Conservation (phyloP, 345 rosid genomes). For the Draba incana region DNA sequence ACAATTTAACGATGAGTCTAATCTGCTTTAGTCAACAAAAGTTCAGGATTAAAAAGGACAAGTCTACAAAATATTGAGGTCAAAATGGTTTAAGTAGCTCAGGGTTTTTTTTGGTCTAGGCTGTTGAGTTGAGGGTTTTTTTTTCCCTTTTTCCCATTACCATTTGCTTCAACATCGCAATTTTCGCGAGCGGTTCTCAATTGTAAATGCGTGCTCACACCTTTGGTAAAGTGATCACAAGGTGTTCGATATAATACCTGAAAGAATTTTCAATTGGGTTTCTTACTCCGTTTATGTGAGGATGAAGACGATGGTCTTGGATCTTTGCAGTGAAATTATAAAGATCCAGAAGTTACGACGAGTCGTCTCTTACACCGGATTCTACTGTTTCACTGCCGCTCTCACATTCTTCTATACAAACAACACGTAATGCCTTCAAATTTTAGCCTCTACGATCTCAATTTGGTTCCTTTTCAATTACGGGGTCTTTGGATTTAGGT, state of each 20-base stretch:
- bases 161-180: not conserved
- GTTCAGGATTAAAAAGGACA: no score
- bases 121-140: no score
- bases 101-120: no score
- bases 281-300: not conserved
- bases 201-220: no score
- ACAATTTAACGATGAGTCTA: no score
- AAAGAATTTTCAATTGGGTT: slow-evolving; percentile 2
- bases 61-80: no score
- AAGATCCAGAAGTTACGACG: slow-evolving; percentile 89
- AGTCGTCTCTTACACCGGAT: slow-evolving; percentile 68
- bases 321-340: slow-evolving; percentile 55
- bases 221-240: slow-evolving; percentile 5
- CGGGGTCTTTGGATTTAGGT: not conserved
- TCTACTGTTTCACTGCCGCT: slow-evolving; percentile 64
- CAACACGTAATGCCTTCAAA: slow-evolving; percentile 68
- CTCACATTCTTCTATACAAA: slow-evolving; percentile 69
- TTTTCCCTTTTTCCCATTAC: no score
- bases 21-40: no score
- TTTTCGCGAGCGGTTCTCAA: not conserved
- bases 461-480: not conserved
- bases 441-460: not conserved
- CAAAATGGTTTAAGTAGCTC: no score
- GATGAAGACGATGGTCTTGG: slow-evolving; percentile 44
- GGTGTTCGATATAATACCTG: slow-evolving; percentile 34